Base-by-base conservation (phyloP, 441 rosid genomes). In the Pelargonium citronellum region DNA sequence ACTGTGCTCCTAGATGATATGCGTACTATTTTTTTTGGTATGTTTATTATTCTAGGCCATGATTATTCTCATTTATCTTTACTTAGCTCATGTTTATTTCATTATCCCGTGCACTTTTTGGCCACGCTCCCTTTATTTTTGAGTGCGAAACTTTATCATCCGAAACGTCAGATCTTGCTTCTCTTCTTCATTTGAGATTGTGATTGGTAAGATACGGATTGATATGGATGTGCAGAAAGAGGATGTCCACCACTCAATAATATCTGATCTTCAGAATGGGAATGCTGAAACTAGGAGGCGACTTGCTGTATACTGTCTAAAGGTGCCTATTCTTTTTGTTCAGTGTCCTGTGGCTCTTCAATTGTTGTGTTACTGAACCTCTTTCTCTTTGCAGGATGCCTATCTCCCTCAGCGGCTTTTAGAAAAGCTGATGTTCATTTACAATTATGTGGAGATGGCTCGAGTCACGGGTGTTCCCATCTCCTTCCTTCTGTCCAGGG, bases 371-470 rank as follows among this genome's bases (percentile, higher is more conserved):
- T 15, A 39, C 19, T 41, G 10, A 68, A 64, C 39, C 60, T 71
- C 60, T 62, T 19, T 70, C 62, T 73, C 74, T 77, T 37, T 80
- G 78, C 83, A 95, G 99, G 99, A 95, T 84, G 99, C 99, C 67
- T 95, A 95, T 84, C 97, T 95, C 68, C 99, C 99, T 44, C 99
- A 95, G 71, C 83, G 99, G 73, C 95, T 95, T 77, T 74, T 95
- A 84, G 99, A 95, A 79, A 92, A 95, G 79, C 80, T 95, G 79
- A 95, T 92, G 99, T 86, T 71, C 74, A 79, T 95, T 79, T 95
- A 92, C 79, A 95, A 92, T 72, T 91, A 95, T 83, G 95, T 95
- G 55, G 99, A 95, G 84, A 95, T 95, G 99, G 98, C 99, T 74
- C 96, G 97, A 82, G 99, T 92, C 73, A 92, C 98, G 37, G 99